Conservation (phyloP, 371 early-diverging fungal species). For the Rhizopus arrhizus region DNA sequence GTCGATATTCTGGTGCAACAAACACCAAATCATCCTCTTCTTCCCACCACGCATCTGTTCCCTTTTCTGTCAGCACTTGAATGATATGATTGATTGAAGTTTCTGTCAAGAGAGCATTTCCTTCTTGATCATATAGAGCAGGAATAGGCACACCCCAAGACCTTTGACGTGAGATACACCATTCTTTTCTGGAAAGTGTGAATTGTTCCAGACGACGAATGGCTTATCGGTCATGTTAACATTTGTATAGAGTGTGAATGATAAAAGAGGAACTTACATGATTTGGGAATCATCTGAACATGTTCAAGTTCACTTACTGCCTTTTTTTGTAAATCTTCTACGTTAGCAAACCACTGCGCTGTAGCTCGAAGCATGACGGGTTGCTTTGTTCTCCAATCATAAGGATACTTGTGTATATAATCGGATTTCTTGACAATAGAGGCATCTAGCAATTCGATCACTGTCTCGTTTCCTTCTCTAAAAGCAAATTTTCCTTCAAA, state of each 20-base stretch:
- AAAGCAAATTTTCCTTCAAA: constrained; percentile 70
- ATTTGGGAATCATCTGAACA: constrained; percentile 67
- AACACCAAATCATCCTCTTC: constrained; percentile 69
- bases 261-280: constrained; percentile 41
- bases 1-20: constrained; percentile 68
- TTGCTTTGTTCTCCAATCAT: constrained; percentile 91
- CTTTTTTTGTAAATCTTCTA: constrained; percentile 60
- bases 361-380: constrained; percentile 83
- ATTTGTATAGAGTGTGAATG: neutral
- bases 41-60: constrained; percentile 83
- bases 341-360: constrained; percentile 88
- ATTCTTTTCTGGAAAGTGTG: constrained; percentile 73
- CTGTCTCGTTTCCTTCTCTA: constrained; percentile 61
- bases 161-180: constrained; percentile 94
- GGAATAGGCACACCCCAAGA: constrained; percentile 86
- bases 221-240: constrained; percentile 21
- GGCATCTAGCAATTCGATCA: constrained; percentile 59
- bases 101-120: constrained; percentile 69
- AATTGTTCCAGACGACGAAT: constrained; percentile 65
- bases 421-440: constrained; percentile 47
- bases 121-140: constrained; percentile 71
- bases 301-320: constrained; percentile 61
- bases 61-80: constrained; percentile 59
- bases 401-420: constrained; percentile 83
- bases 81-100: constrained; percentile 72